A percentile compares a stretch with the other conserved stretches of the same genome.
phyloP scores from a whole-genome alignment of 768 basidiomycete genomes.

The Mycena indigotica region DNA sequence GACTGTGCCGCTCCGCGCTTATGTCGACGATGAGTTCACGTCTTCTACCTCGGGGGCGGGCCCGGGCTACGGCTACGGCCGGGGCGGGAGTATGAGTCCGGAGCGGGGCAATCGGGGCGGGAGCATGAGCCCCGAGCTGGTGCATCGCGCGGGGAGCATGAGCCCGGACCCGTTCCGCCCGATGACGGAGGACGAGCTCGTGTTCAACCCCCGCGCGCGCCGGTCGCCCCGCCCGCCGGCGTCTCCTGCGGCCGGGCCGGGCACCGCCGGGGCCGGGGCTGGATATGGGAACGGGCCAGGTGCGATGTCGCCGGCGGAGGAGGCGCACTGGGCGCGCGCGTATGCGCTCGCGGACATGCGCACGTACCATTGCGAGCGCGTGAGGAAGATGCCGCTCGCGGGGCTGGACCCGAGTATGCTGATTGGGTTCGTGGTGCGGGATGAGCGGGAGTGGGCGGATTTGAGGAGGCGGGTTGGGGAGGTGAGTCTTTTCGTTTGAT shows the following conservation, averaged over 20 bases:
- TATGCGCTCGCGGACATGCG: conserved; percentile 73
- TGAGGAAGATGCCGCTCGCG: conserved; percentile 90
- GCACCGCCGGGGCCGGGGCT: neutral
- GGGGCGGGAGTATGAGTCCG: conserved; percentile 6
- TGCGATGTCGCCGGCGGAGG: conserved; percentile 44
- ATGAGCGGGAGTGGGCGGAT: conserved; percentile 88
- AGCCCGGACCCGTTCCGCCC: conserved; percentile 11
- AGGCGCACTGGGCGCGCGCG: conserved; percentile 69
- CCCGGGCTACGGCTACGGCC: conserved; percentile 1
- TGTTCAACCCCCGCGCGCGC: neutral
- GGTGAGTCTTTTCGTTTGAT: conserved; percentile 48
- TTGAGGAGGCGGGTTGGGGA: conserved; percentile 69
- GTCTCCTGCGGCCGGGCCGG: neutral
- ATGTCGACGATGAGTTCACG: neutral
- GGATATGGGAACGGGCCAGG: neutral
- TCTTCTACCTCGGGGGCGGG: conserved; percentile 7
- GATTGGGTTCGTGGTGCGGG: conserved; percentile 83
- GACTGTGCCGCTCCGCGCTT: conserved; percentile 65
- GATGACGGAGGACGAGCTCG: conserved; percentile 20
- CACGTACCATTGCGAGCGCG: conserved; percentile 95
- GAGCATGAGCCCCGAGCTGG: neutral
- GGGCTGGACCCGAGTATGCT: conserved; percentile 96
- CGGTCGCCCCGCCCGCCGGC: too few species aligned
- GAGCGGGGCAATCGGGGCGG: neutral
- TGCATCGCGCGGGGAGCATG: conserved; percentile 8